Evolutionary conservation across 1,284 basidiomycete genomes (phyloP), one percentile per base, ranked within the genome.

Genomic region (Ustilago tritici): DNA sequence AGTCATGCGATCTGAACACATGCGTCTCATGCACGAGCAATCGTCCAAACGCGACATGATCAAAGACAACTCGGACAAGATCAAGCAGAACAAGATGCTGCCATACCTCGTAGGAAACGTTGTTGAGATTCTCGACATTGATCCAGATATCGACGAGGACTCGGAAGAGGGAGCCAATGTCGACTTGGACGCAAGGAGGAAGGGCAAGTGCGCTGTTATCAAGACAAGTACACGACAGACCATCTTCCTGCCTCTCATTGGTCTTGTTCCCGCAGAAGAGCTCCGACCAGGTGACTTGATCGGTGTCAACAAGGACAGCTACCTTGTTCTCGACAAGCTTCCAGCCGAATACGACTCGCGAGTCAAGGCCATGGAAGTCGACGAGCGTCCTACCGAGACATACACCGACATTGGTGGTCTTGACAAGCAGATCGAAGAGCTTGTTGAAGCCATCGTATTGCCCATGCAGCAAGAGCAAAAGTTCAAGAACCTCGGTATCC

Each of bases 281-380:
- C 91, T 99, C 66, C 91, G 90, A 82, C 96, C 96, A 3, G 91
- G 93, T 52, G 97, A 98, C 88, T 90, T 99, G 65, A 97, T 99
- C 82, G 96, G 96, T 76, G 96, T 99, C 59, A 99, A 99, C 89
- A 99, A 99, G 87, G 96, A 99, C 87, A 98, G 95, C n/a, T 99
- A 99, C 86, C 91, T 99, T 72, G 91, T 99, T 52, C 90, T 99
- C 35, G 96, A 99, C 87, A 96, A 91, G 56, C 88, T 93, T 3
- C 92, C 92, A 7, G 88, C 90, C 70, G 92, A 93, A 83, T 93
- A 92, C 86, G 92, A 93, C 82, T 91, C 91, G 40, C 88, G 92
- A 66, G 92, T 93, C 60, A 93, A 93, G 86, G 92, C 92, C 2
- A 99, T 99, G 95, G 95, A 98, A 86, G 97, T 93, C 1, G 92